Percentiles rank a stretch among this genome's conserved stretches.
Conservation (phyloP, 129 eudicot species). For the Rutidosis leptorrhynchoides region DNA sequence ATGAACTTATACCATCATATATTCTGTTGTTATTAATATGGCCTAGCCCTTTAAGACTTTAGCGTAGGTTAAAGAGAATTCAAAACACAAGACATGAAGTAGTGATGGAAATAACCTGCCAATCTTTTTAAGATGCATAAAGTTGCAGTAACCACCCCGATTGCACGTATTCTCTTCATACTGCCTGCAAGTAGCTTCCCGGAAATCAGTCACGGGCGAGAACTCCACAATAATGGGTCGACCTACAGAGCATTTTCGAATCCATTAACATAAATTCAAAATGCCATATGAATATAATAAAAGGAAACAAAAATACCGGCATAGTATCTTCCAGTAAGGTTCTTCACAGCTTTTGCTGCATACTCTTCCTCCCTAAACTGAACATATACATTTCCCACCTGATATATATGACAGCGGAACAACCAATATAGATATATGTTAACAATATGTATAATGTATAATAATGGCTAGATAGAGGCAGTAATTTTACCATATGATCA, state of each 20-base stretch:
- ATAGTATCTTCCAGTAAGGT: slow-evolving; percentile 15
- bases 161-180: slow-evolving; percentile 52
- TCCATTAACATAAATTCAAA: neutral
- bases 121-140: slow-evolving; percentile 79
- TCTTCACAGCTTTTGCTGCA: slow-evolving; percentile 13
- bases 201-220: slow-evolving; percentile 9
- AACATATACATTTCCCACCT: slow-evolving; percentile 22
- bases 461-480: neutral
- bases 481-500: slow-evolving; percentile 42
- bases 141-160: slow-evolving; percentile 87
- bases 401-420: neutral
- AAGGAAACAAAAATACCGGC: neutral
- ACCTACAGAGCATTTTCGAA: neutral
- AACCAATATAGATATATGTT: neutral
- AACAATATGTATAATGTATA: neutral
- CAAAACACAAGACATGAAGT: neutral
- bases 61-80: neutral
- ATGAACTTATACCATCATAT: neutral
- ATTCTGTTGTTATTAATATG: neutral
- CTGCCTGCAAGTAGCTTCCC: slow-evolving; percentile 3
- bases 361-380: slow-evolving; percentile 22
- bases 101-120: slow-evolving; percentile 41
- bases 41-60: neutral
- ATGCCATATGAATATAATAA: neutral
- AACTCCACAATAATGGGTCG: slow-evolving; percentile 19